Evolutionary conservation across 345 rosid genomes (phyloP), one percentile per base, ranked within the genome.

Genomic region (Boechera stricta): DNA sequence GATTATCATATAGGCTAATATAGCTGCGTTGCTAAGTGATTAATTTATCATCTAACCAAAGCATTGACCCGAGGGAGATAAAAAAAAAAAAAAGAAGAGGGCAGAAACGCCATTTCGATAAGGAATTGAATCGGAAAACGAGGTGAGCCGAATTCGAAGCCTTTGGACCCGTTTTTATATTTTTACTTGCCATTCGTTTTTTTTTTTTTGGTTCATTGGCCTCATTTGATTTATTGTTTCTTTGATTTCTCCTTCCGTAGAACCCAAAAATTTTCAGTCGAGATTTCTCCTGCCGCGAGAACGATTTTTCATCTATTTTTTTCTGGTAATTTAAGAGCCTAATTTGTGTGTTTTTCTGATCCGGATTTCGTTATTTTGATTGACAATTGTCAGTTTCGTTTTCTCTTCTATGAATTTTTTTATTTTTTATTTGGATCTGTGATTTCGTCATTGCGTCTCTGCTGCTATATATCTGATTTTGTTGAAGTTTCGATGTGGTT

Each of bases 91-190:
- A 21, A 21, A 1, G 24, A 21, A 21, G 48, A 64, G 49, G 73
- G 47, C 0, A 59, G 5, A 62, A 52, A 21, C 29, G 80, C 64
- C 51, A 42, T 75, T 66, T 11, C 0, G 1, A 0, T 1, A 3
- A 69, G 44, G 29, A 56, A 47, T 15, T 54, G 72, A 65, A 65
- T 54, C 78, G 72, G 78, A 74, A 74, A 74, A 74, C 24, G 59
- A 66, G 73, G 79, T 67, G 32, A 60, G 68, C 79, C 67, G 63
- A 29, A 16, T 73, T 52, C 33, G 62, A 73, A 73, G 63, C 54
- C 65, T 66, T 57, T 48, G 53, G 74, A 75, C 79, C 61, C 79
- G 73, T 59, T 75, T 75, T 67, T 47, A 15, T 55, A 18, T 44
- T 31, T 44, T 56, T 44, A 16, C 7, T 52, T 6, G 11, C 63